Evolutionary conservation across 768 basidiomycete genomes (phyloP).

Genomic region (Lactifluus piperatus): DNA sequence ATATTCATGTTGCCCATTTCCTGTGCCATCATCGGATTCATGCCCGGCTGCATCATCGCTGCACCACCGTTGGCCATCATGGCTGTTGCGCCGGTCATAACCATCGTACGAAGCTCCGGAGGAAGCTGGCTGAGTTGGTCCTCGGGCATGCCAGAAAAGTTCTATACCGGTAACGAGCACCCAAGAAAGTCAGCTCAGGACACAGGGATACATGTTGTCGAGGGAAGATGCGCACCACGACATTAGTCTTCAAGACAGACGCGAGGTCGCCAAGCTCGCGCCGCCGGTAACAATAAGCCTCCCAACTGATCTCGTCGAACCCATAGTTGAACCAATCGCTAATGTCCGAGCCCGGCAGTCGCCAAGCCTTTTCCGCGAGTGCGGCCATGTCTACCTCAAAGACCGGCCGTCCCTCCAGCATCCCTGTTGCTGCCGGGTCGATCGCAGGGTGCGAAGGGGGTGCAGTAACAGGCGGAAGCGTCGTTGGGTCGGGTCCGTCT

Average conservation of each 20-base stretch:
- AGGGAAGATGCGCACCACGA: conserved; percentile 47
- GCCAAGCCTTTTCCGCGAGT: conserved; percentile 81
- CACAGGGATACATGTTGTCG: not conserved
- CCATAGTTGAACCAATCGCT: conserved; percentile 99
- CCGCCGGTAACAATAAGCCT: conserved; percentile 80
- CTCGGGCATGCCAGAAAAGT: conserved; percentile 75
- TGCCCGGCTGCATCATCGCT: conserved; percentile 33
- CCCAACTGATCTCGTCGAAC: conserved; percentile 96
- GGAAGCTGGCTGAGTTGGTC: conserved; percentile 72
- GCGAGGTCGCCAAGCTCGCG: conserved; percentile 75
- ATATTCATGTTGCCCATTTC: conserved; percentile 20
- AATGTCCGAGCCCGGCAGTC: conserved; percentile 83
- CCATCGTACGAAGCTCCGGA: conserved; percentile 77
- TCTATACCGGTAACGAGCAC: conserved; percentile 35
- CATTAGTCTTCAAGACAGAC: conserved; percentile 71
- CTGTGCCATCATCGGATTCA: conserved; percentile 24
- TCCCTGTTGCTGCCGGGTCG: conserved; percentile 57
- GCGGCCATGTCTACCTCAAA: conserved; percentile 75
- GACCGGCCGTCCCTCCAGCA: conserved; percentile 67
- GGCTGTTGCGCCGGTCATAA: conserved; percentile 72
- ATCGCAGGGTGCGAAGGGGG: conserved; percentile 76
- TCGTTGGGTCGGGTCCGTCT: conserved; percentile 53
- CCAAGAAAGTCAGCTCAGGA: not conserved
- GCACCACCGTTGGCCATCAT: conserved; percentile 61
- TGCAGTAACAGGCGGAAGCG: conserved; percentile 56